These are phyloP conservation scores for Colletotrichum trifolii DNA, from an alignment of 2,329 filamentous ascomycete species.

Conservation along the genomic window DNA sequence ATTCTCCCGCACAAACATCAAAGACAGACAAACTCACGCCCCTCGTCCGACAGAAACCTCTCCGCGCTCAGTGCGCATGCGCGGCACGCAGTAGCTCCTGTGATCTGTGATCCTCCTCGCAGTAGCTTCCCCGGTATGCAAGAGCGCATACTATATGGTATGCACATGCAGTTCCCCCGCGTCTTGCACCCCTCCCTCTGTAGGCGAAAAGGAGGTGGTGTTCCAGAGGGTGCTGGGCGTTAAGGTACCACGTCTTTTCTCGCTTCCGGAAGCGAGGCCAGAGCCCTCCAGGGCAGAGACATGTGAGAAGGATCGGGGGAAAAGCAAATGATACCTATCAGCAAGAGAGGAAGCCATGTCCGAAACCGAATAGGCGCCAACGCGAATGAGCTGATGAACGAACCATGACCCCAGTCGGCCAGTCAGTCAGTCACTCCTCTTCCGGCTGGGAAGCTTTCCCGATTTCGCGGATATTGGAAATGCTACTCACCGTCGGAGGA, in stretches of 20 bases:
- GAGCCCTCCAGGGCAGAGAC: background rate
- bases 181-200: no score
- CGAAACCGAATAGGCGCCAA: conserved; percentile 14
- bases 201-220: background rate
- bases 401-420: conserved; percentile 13
- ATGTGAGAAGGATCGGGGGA: background rate
- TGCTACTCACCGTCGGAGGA: no score
- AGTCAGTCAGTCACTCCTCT: background rate
- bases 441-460: no score
- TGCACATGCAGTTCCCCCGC: background rate
- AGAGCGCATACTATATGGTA: background rate
- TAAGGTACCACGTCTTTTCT: background rate
- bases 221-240: background rate
- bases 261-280: background rate
- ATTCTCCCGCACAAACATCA: no score
- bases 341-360: conserved; percentile 12
- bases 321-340: conserved; percentile 27
- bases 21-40: background rate
- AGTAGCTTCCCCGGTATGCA: conserved; percentile 13
- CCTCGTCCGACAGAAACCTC: background rate
- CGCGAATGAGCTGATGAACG: conserved; percentile 26
- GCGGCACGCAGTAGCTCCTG: conserved; percentile 5
- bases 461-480: no score
- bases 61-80: conserved; percentile 12
- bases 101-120: conserved; percentile 4